Base-by-base conservation (phyloP, 2,329 filamentous ascomycete species). In the Cytospora leucostoma region DNA sequence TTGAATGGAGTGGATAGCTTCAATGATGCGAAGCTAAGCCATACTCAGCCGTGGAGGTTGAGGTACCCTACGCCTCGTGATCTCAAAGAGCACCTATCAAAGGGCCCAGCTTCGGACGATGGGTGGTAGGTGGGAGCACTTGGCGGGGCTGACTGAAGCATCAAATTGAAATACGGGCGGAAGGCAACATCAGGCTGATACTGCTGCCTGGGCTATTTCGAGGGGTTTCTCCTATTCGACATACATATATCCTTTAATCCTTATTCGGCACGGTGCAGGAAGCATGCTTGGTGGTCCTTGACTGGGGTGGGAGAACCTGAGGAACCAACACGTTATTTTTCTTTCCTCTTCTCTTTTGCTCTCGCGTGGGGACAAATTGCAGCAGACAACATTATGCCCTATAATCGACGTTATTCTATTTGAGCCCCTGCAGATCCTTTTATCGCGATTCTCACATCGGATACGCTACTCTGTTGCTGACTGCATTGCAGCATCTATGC, bases 1-100 rank as follows among this genome's bases (percentile, higher is more conserved):
- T 19, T 59, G 21, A 49, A 47, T 12, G 17, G 50, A n/a, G 13
- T 37, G 11, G 7, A 63, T 19, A 32, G 33, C 12, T 59, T 61
- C 56, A 64, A 66, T 37, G 61, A 66, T 37, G 13, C 44, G 47
- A 64, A 27, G 32, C 32, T 66, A 32, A 66, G 64, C 55, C 64
- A 40, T 44, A 32, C 38, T 11, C 62, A 64, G 61, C 64, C 64
- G 12, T 66, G 64, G 64, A 59, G 64, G 15, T 66, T 51, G 21
- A 59, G 64, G 35, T 66, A 66, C 21, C 64, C 64, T n/a, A 66
- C 64, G 8, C 64, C 64, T 12, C 64, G 40, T 44, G 57, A 64
- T 21, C 61, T 66, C 32, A 66, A 64, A 51, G 61, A 55, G 54
- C 61, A 38, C 17, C 15, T 66, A 19, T 57, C 54, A 4, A 37